Evolutionary conservation across 495 filamentous ascomycete genomes (phyloP).

Genomic region (Aspergillus homomorphus): DNA sequence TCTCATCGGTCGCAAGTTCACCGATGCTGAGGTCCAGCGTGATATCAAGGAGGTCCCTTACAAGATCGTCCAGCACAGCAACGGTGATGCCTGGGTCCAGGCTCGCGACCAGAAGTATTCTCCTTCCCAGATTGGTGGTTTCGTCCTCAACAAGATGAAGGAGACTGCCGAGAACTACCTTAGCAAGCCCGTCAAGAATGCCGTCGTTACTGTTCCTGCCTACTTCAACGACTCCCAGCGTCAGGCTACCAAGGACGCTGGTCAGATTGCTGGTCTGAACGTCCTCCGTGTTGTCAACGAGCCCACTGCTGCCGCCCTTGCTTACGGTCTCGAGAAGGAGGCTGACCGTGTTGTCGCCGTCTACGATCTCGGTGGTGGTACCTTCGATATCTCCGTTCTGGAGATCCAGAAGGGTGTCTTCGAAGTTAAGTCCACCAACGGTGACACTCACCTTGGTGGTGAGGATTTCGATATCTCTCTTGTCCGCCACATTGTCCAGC

Average conservation of each 20-base stretch:
- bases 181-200: slow-evolving; percentile 86
- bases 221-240: slow-evolving; percentile 99
- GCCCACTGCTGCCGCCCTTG: slow-evolving; percentile 90
- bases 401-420: slow-evolving; percentile 98
- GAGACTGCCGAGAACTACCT: slow-evolving; percentile 93
- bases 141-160: slow-evolving; percentile 97
- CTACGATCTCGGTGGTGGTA: slow-evolving; percentile 98
- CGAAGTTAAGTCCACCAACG: slow-evolving; percentile 98
- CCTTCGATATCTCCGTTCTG: slow-evolving; percentile 96
- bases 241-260: slow-evolving; percentile 96
- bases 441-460: slow-evolving; percentile 95
- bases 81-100: slow-evolving; percentile 97
- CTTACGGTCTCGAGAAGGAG: slow-evolving; percentile 94
- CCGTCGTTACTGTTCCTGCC: slow-evolving; percentile 92
- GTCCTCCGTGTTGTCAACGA: slow-evolving; percentile 97
- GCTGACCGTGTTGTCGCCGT: slow-evolving; percentile 87
- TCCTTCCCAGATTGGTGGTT: slow-evolving; percentile 96
- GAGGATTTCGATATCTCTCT: slow-evolving; percentile 98
- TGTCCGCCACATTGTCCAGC: slow-evolving; percentile 88
- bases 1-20: slow-evolving; percentile 98
- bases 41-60: slow-evolving; percentile 98
- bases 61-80: slow-evolving; percentile 98
- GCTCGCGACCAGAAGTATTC: slow-evolving; percentile 97
- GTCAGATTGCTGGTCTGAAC: slow-evolving; percentile 92
- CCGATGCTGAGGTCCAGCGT: slow-evolving; percentile 91